Percentiles rank a stretch among this genome's conserved stretches.
These are phyloP conservation scores for Lentinula boryana DNA, from an alignment of 768 basidiomycete species.

Conservation along the genomic window DNA sequence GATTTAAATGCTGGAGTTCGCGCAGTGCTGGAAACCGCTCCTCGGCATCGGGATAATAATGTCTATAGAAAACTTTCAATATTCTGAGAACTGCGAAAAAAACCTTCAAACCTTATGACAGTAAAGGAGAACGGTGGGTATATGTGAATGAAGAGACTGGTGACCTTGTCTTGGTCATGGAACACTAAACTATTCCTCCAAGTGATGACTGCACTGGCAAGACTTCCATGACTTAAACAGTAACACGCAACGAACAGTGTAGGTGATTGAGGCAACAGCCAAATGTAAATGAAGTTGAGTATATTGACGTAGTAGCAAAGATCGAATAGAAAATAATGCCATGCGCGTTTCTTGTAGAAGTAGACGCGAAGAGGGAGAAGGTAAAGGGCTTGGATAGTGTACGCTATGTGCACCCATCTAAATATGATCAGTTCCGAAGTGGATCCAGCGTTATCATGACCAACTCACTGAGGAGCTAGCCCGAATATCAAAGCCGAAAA, in stretches of 20 bases:
- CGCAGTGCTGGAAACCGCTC: conserved; percentile 80
- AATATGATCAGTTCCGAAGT: conserved; percentile 2
- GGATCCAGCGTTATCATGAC: too few species aligned
- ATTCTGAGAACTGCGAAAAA: not conserved
- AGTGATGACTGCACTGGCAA: conserved; percentile 93
- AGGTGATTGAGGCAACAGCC: conserved; percentile 75
- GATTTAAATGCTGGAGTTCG: conserved; percentile 62
- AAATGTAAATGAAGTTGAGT: conserved; percentile 88
- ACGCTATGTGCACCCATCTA: conserved; percentile 86
- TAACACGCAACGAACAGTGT: conserved; percentile 89
- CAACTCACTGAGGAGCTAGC: conserved; percentile 66
- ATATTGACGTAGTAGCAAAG: conserved; percentile 92
- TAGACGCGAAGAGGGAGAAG: conserved; percentile 82
- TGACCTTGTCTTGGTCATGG: conserved; percentile 95
- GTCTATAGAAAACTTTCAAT: conserved; percentile 39
- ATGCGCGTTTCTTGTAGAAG: conserved; percentile 85
- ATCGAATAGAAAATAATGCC: conserved; percentile 94
- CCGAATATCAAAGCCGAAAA: conserved; percentile 83
- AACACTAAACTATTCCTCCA: conserved; percentile 99
- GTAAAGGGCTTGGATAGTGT: conserved; percentile 71
- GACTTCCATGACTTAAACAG: conserved; percentile 83
- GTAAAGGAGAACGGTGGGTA: conserved; percentile 90
- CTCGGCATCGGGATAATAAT: conserved; percentile 80
- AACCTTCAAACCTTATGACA: conserved; percentile 67
- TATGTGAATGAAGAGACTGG: conserved; percentile 91